phyloP scores from a whole-genome alignment of 495 filamentous ascomycete genomes.

The Aspergillus homomorphus region DNA sequence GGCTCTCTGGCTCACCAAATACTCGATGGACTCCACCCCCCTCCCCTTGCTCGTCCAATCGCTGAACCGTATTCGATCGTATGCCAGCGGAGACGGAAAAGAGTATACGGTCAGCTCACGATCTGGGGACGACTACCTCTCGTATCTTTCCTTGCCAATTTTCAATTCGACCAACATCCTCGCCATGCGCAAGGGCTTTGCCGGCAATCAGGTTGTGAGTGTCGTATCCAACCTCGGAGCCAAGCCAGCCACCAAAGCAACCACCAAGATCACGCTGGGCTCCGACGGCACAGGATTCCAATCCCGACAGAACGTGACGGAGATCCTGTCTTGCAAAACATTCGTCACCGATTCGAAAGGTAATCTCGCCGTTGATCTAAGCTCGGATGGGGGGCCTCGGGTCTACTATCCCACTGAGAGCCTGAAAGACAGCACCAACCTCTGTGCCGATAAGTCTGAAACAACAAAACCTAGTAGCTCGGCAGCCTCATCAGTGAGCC shows the following conservation, averaged over 20 bases:
- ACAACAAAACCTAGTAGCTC: not conserved
- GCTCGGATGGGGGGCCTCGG: conserved; percentile 3
- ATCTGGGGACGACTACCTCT: conserved; percentile 1
- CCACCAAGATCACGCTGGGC: conserved; percentile 1
- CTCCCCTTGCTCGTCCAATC: conserved; percentile 2
- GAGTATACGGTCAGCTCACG: not conserved
- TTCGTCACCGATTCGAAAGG: not conserved
- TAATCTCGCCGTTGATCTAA: conserved; percentile 1
- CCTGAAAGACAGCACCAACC: not conserved
- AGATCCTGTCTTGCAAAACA: conserved; percentile 5
- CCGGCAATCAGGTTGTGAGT: conserved; percentile 5
- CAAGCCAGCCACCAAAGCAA: conserved; percentile 6
- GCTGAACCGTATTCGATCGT: not conserved
- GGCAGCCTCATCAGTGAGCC: not conserved
- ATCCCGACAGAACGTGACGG: conserved; percentile 3
- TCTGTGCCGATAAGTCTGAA: not conserved
- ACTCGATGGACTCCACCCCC: not conserved
- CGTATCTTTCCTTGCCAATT: conserved; percentile 2
- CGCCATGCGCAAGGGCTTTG: conserved; percentile 2
- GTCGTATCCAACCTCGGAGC: conserved; percentile 7
- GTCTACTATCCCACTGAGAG: conserved; percentile 6
- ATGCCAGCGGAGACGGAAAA: conserved; percentile 2
- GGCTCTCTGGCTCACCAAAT: conserved; percentile 1
- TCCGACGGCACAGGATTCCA: conserved; percentile 2
- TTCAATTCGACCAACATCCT: conserved; percentile 1